phyloP scores from a whole-genome alignment of 164 flowering plant genomes.

The Dillenia suffruticosa region DNA sequence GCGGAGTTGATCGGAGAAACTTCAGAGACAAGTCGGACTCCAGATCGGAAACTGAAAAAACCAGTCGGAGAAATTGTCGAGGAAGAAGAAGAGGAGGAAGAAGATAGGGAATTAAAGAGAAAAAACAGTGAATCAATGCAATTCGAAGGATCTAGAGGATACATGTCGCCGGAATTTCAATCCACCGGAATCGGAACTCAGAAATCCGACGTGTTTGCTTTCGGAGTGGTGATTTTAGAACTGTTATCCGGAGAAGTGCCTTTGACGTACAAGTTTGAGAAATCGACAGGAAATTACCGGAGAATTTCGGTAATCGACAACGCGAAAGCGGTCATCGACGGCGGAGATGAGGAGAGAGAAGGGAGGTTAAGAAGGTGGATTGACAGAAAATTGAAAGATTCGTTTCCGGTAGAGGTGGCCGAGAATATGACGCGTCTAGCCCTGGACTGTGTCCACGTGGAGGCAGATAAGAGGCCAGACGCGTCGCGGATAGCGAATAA shows the following conservation, averaged over 20 bases:
- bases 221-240: conserved; percentile 74
- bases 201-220: conserved; percentile 73
- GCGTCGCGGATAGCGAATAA: conserved; percentile 71
- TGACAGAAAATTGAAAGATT: conserved; percentile 59
- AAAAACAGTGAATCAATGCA: conserved; percentile 14
- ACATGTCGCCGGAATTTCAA: conserved; percentile 79
- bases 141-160: conserved; percentile 58
- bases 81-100: neutral
- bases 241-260: conserved; percentile 71
- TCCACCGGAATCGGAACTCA: conserved; percentile 45
- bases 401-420: conserved; percentile 68
- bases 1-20: conserved; percentile 70
- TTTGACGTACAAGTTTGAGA: conserved; percentile 41
- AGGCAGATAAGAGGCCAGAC: conserved; percentile 53
- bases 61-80: conserved; percentile 1
- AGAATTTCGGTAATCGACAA: conserved; percentile 46
- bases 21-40: conserved; percentile 1
- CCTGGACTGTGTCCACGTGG: conserved; percentile 62
- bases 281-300: conserved; percentile 22
- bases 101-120: conserved; percentile 4
- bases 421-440: conserved; percentile 55
- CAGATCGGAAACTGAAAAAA: neutral
- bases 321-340: conserved; percentile 37
- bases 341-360: conserved; percentile 12
- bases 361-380: conserved; percentile 67